A percentile compares a stretch with the other conserved stretches of the same genome.
Conservation (phyloP, 345 rosid genomes). For the Trapa bicornis region DNA sequence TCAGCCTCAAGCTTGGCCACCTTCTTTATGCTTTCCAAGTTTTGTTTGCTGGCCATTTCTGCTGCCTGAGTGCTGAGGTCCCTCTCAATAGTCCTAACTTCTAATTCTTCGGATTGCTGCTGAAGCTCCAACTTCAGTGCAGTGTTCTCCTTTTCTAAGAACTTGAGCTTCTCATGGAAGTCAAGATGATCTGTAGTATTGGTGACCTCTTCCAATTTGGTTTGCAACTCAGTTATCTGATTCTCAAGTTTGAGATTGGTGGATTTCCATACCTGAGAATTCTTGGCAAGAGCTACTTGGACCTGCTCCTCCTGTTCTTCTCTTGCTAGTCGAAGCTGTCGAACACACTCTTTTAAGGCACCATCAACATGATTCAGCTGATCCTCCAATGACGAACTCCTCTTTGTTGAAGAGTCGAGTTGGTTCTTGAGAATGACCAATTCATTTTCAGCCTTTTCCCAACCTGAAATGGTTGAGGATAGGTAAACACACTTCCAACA, state of each 20-base stretch:
- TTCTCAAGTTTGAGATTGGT: constrained; percentile 38
- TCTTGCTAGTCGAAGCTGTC: constrained; percentile 78
- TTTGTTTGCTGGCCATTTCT: constrained; percentile 83
- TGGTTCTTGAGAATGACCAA: constrained; percentile 41
- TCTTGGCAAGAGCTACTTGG: constrained; percentile 38
- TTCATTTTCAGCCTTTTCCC: constrained; percentile 93
- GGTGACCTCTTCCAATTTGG: constrained; percentile 18
- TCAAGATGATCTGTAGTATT: constrained; percentile 22
- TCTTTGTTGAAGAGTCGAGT: constrained; percentile 39
- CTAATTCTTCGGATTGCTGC: constrained; percentile 55
- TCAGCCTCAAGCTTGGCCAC: constrained; percentile 90
- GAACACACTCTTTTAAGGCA: constrained; percentile 87
- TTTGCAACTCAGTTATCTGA: constrained; percentile 36
- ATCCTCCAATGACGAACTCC: constrained; percentile 50
- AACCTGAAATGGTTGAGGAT: constrained; percentile 31
- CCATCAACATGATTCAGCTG: constrained; percentile 75
- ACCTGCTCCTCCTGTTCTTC: constrained; percentile 67
- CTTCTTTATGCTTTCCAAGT: constrained; percentile 75
- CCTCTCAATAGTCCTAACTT: constrained; percentile 63
- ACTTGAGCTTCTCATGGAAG: constrained; percentile 32
- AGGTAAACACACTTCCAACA: not conserved
- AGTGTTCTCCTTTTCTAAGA: constrained; percentile 47
- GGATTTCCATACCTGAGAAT: constrained; percentile 39
- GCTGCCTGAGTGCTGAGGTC: constrained; percentile 81
- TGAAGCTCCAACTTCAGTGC: constrained; percentile 49